Evolutionary conservation across 306 rosid genomes (phyloP).

Genomic region (Quercus gilva): DNA sequence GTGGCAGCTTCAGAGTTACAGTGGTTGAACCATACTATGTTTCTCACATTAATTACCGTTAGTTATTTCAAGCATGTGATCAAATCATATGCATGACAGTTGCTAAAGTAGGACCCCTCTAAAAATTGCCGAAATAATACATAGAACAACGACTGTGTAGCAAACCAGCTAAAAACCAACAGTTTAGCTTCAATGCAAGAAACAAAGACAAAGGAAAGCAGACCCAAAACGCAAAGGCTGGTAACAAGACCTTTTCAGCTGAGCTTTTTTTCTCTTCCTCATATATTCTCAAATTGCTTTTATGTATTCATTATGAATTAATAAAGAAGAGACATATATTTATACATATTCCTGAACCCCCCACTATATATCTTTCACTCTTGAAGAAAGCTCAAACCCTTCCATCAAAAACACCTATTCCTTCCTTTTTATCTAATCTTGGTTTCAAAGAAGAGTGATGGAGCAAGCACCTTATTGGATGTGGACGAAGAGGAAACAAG

Average conservation of each 20-base stretch:
- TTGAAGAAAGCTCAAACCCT: conserved; percentile 1
- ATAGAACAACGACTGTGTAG: conserved; percentile 11
- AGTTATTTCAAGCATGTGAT: not conserved
- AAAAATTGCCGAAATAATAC: conserved; percentile 17
- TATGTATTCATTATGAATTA: conserved; percentile 18
- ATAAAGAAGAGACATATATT: not conserved
- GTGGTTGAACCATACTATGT: not conserved
- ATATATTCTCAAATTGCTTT: conserved; percentile 41
- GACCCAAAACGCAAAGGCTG: conserved; percentile 22
- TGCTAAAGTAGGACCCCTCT: conserved; percentile 34
- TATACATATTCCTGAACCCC: conserved; percentile 9
- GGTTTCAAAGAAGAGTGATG: conserved; percentile 20
- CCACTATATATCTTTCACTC: conserved; percentile 4
- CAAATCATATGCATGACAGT: conserved; percentile 45
- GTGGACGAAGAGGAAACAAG: conserved; percentile 49
- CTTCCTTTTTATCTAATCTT: conserved; percentile 1
- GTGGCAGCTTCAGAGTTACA: not conserved
- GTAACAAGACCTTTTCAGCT: conserved; percentile 30
- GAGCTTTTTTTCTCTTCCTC: conserved; percentile 30
- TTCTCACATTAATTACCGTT: conserved; percentile 12
- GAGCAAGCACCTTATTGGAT: conserved; percentile 38
- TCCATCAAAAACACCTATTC: conserved; percentile 1
- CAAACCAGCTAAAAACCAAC: conserved; percentile 33
- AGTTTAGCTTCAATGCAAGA: conserved; percentile 37
- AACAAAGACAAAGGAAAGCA: conserved; percentile 46